Percentiles rank a stretch among this genome's conserved stretches.
These are phyloP conservation scores for Thielaviopsis punctulata DNA, from an alignment of 2,329 filamentous ascomycete species.

Conservation along the genomic window DNA sequence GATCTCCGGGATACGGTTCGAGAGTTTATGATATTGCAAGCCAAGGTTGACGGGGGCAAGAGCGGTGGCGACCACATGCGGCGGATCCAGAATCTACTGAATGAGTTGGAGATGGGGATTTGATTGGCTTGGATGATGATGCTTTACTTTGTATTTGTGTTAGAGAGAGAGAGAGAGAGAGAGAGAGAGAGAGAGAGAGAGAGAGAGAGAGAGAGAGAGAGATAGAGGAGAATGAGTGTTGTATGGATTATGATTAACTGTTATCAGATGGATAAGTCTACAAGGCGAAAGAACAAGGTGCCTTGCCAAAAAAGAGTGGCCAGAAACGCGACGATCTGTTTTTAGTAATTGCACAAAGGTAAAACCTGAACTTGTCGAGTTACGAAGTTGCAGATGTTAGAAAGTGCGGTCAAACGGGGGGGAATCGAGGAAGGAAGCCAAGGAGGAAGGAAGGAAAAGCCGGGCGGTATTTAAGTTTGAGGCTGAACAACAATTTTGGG, in stretches of 20 bases:
- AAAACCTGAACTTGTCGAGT: too few species aligned
- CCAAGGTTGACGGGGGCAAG: slow-evolving; percentile 28
- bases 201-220: too few species aligned
- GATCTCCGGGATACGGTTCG: slow-evolving; percentile 34
- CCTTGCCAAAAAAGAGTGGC: too few species aligned
- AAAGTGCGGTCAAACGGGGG: too few species aligned
- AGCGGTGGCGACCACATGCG: slow-evolving; percentile 18
- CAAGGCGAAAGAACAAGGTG: too few species aligned
- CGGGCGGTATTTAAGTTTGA: too few species aligned
- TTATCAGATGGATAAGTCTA: too few species aligned
- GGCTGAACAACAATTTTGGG: background rate
- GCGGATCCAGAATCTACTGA: slow-evolving; percentile 21
- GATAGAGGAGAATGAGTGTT: background rate
- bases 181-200: background rate
- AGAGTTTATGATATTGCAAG: slow-evolving; percentile 36
- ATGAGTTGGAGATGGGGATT: slow-evolving; percentile 18
- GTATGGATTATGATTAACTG: background rate
- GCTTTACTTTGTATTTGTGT: background rate
- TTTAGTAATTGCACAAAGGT: too few species aligned
- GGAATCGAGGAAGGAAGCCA: too few species aligned
- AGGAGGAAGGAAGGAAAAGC: too few species aligned
- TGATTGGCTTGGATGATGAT: background rate
- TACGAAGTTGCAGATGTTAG: too few species aligned
- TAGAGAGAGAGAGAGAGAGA: background rate
- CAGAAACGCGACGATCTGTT: too few species aligned